Conservation (phyloP, 805 yeast genomes). For the Candida golubevii region DNA sequence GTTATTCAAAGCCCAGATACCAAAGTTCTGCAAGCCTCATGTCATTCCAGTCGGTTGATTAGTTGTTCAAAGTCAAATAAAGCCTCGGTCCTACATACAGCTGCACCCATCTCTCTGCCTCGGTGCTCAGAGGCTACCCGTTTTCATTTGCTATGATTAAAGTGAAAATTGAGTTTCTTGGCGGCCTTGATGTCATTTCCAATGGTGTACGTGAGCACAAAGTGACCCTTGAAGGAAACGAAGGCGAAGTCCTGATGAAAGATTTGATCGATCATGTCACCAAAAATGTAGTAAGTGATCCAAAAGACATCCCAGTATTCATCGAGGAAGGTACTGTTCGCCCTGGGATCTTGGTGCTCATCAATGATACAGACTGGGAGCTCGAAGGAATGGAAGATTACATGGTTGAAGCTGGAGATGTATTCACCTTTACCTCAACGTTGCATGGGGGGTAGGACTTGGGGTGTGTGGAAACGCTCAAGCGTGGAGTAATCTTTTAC, state of each 20-base stretch:
- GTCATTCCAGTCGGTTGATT: too few species aligned
- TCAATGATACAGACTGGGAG: conserved; percentile 97
- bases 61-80: too few species aligned
- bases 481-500: too few species aligned
- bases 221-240: conserved; percentile 41
- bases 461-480: too few species aligned
- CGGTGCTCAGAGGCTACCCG: neutral
- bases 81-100: too few species aligned
- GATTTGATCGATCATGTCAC: conserved; percentile 57
- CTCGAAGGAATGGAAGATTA: conserved; percentile 84
- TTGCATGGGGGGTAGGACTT: conserved; percentile 78
- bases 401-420: conserved; percentile 69
- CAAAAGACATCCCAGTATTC: conserved; percentile 67
- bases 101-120: too few species aligned
- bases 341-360: conserved; percentile 87
- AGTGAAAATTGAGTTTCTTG: conserved; percentile 46
- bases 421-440: conserved; percentile 84
- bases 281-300: conserved; percentile 50
- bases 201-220: conserved; percentile 52
- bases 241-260: conserved; percentile 39
- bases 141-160: conserved; percentile 20
- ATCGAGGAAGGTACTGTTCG: conserved; percentile 78
- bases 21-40: too few species aligned
- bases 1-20: too few species aligned
- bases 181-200: conserved; percentile 84